phyloP scores from a whole-genome alignment of 2,329 filamentous ascomycete genomes.

The Fusarium compactum region DNA sequence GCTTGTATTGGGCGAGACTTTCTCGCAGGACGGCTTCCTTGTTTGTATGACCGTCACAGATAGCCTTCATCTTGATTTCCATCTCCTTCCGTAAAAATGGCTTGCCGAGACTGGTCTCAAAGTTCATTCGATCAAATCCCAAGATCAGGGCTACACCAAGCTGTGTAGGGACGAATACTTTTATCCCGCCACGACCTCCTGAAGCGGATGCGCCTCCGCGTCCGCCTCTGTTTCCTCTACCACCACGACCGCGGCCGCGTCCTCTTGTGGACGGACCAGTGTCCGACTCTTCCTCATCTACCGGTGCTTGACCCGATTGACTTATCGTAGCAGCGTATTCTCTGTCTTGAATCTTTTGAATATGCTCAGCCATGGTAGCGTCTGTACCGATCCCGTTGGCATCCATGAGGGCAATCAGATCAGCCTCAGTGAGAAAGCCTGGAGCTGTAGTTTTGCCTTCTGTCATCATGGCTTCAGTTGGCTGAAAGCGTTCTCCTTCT shows the following conservation, averaged over 20 bases:
- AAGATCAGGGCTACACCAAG: conserved; percentile 92
- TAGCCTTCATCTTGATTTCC: conserved; percentile 96
- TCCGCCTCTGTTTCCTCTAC: conserved; percentile 55
- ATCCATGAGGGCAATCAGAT: conserved; percentile 97
- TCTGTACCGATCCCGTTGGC: conserved; percentile 98
- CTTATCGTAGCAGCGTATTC: conserved; percentile 81
- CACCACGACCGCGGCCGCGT: conserved; percentile 62
- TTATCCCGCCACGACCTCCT: conserved; percentile 65
- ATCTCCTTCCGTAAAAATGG: conserved; percentile 98
- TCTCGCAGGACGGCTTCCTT: conserved; percentile 81
- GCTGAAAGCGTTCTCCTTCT: conserved; percentile 84
- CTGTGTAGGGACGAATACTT: conserved; percentile 93
- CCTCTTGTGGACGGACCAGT: conserved; percentile 57
- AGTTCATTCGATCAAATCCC: conserved; percentile 93
- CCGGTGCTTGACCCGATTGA: conserved; percentile 53
- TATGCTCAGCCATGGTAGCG: conserved; percentile 99
- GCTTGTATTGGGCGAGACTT: conserved; percentile 86
- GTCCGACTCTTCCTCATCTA: conserved; percentile 55
- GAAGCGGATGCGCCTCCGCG: conserved; percentile 57
- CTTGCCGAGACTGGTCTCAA: conserved; percentile 93
- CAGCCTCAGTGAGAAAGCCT: conserved; percentile 90
- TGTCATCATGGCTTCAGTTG: conserved; percentile 86
- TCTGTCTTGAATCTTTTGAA: conserved; percentile 91
- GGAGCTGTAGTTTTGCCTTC: conserved; percentile 92
- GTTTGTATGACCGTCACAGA: conserved; percentile 87